A percentile compares a stretch with the other conserved stretches of the same genome.
Conservation (phyloP, 169 alveolate genomes). For the Eimeria tenella region DNA sequence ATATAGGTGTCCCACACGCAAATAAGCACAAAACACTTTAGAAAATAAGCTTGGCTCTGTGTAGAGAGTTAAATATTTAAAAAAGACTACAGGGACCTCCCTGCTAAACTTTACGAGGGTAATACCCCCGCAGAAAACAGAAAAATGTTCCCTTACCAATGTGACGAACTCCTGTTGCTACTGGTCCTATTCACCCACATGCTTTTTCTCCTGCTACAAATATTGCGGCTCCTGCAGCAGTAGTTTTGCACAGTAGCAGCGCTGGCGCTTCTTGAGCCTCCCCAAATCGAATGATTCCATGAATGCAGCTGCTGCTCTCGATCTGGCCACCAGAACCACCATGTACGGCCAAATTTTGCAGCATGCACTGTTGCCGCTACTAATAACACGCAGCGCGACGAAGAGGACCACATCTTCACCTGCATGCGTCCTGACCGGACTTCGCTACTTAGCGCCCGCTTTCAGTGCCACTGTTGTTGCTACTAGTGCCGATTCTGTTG, state of each 20-base stretch:
- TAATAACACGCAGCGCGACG: neutral
- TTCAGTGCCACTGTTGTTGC: constrained; percentile 41
- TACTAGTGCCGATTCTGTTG: constrained; percentile 45
- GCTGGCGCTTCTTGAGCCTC: too few species aligned
- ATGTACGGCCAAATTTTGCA: neutral
- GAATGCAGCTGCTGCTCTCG: neutral
- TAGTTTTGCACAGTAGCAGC: too few species aligned
- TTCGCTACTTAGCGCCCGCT: neutral
- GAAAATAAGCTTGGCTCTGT: neutral
- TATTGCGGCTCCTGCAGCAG: constrained; percentile 12
- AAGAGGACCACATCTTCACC: neutral
- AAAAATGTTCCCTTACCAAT: neutral
- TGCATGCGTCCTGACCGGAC: neutral
- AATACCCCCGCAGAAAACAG: neutral
- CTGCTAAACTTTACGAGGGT: neutral
- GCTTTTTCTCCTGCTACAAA: neutral
- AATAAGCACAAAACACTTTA: neutral
- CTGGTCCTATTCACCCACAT: neutral
- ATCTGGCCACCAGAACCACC: neutral
- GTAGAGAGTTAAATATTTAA: too few species aligned
- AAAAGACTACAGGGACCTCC: neutral
- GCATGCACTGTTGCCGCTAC: neutral
- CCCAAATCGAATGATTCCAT: too few species aligned
- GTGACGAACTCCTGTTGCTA: neutral
- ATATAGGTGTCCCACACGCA: too few species aligned